Evolutionary conservation across 805 yeast species (phyloP).

Genomic region (Kluyveromyces siamensis): DNA sequence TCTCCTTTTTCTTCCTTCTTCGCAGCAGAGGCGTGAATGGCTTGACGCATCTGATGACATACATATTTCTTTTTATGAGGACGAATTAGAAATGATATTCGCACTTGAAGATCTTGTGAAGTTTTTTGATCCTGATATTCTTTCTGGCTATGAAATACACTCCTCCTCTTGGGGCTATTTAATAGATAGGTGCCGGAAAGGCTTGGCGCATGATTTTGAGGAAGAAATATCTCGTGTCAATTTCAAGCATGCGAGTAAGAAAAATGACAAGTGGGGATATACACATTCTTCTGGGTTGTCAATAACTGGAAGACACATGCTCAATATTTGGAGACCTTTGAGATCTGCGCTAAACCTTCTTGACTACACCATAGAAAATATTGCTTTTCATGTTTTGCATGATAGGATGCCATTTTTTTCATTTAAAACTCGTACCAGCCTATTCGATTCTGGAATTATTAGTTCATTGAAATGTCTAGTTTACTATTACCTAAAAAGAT

Average conservation of each 20-base stretch:
- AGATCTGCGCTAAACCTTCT: constrained; percentile 53
- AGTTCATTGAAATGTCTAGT: constrained; percentile 34
- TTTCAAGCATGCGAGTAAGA: constrained; percentile 39
- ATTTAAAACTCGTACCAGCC: constrained; percentile 37
- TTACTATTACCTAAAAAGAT: constrained; percentile 37
- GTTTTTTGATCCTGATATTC: constrained; percentile 73
- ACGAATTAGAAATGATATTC: constrained; percentile 54
- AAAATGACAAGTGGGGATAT: constrained; percentile 71
- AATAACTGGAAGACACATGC: constrained; percentile 72
- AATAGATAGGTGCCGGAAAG: constrained; percentile 47
- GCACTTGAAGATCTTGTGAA: constrained; percentile 48
- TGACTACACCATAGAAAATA: constrained; percentile 69
- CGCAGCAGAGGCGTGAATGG: constrained; percentile 3
- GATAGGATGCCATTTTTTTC: constrained; percentile 57
- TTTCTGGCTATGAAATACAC: constrained; percentile 80
- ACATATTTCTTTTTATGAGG: constrained; percentile 34
- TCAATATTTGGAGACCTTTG: constrained; percentile 78
- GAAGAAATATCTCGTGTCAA: constrained; percentile 53
- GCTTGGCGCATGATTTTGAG: constrained; percentile 44
- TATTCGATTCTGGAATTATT: constrained; percentile 30
- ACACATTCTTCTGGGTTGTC: constrained; percentile 63
- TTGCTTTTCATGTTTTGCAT: constrained; percentile 60
- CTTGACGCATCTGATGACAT: constrained; percentile 11
- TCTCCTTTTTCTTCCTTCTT: constrained; percentile 16
- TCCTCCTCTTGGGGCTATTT: constrained; percentile 84